Evolutionary conservation across 2,329 filamentous ascomycete genomes (phyloP), one percentile per base, ranked within the genome.

Genomic region (Mollisiaceae sp.): DNA sequence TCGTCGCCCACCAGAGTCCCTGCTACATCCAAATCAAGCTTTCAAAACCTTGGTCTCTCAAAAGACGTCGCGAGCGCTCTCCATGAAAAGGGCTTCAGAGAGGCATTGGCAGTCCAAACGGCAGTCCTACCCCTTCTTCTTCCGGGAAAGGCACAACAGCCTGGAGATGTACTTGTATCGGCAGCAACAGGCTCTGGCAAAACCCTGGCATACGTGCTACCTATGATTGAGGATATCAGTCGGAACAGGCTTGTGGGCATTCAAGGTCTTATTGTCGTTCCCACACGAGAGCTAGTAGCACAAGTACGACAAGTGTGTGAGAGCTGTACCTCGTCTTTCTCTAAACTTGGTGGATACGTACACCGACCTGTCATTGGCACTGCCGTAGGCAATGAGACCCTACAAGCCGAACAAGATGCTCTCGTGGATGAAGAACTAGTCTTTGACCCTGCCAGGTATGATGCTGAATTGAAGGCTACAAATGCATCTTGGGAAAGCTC

Each of bases 131-230:
- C 94, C 0, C 82, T 97, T 47, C 83, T 99, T 5, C 82, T 97
- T 4, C 89, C 87, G 24, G 86, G 85, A 0, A 83, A 85, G 50
- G 82, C 85, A 63, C 81, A 85, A 41, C 84, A 88, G 41, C 80
- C 85, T 1, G 91, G 92, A 5, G 95, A 99, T 76, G 79, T 99
- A 4, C 90, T 97, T 54, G 89, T 99, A 2, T 95, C 93, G 8
- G 95, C 96, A 0, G 91, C 94, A 1, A 99, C 95, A 0, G 95
- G 95, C 9, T 98, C 95, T 0, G 95, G 95, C 64, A 99, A 99
- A 77, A 99, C 95, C 0, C 78, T 99, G 18, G 91, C 94, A 0
- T 99, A 99, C 74, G 87, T 94, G 0, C 81, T 99, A 2, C 95
- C 95, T 0, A 88, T 99, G 65, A 85, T 97, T 4, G 87, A 93